These are phyloP conservation scores for Cyberlindnera nakhonratchasimensis DNA, from an alignment of 805 yeast genomes.

Conservation along the genomic window DNA sequence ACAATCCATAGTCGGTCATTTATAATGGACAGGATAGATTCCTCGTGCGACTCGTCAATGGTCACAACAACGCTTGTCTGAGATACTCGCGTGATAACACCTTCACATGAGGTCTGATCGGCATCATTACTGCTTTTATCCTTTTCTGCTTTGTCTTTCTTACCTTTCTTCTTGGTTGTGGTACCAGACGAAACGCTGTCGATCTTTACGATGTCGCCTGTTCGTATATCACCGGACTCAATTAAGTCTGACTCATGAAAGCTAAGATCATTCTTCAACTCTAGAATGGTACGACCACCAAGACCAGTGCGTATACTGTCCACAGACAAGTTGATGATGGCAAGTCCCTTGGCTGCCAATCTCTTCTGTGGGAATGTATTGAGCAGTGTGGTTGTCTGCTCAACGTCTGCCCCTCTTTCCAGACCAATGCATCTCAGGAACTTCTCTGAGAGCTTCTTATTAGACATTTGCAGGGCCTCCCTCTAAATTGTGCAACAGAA, in stretches of 20 bases:
- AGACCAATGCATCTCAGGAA: conserved; percentile 20
- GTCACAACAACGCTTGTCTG: conserved; percentile 51
- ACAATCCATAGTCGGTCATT: conserved; percentile 58
- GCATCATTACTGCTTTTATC: conserved; percentile 17
- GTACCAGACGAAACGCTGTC: conserved; percentile 35
- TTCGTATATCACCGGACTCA: conserved; percentile 51
- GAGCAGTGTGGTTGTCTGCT: conserved; percentile 35
- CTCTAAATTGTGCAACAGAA: background rate
- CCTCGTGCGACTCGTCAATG: conserved; percentile 53
- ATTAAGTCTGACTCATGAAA: conserved; percentile 33
- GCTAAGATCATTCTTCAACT: conserved; percentile 54
- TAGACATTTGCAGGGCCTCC: background rate
- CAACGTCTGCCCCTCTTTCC: conserved; percentile 24
- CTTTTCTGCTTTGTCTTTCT: conserved; percentile 22
- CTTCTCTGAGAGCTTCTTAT: conserved; percentile 13
- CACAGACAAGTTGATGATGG: conserved; percentile 61
- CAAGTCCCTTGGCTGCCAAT: conserved; percentile 70
- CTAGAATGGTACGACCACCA: conserved; percentile 71
- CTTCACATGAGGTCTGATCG: conserved; percentile 40
- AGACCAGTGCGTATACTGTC: conserved; percentile 69
- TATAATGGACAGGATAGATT: conserved; percentile 41
- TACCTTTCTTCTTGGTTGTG: conserved; percentile 13
- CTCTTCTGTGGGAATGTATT: conserved; percentile 54
- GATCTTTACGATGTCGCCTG: conserved; percentile 74
- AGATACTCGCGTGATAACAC: conserved; percentile 59